Evolutionary conservation across 495 filamentous ascomycete species (phyloP).

Genomic region (Umbilicaria muhlenbergii): DNA sequence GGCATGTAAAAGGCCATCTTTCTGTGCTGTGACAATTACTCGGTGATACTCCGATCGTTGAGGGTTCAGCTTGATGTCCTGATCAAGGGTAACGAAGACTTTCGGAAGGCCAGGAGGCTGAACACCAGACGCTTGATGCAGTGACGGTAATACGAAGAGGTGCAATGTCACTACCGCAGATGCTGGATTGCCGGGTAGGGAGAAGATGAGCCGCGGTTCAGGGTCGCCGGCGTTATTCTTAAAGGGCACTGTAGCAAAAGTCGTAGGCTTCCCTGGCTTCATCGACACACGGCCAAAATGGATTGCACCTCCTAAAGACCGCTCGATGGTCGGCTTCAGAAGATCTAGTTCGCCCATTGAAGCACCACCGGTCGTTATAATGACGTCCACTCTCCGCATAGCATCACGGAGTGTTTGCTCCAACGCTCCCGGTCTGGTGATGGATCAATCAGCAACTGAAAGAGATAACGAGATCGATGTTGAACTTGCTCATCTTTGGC

Average conservation of each 20-base stretch:
- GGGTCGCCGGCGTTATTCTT: slow-evolving; percentile 32
- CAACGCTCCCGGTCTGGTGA: slow-evolving; percentile 45
- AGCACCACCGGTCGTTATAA: slow-evolving; percentile 88
- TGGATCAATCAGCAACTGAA: background rate
- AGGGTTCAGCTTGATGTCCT: slow-evolving; percentile 57
- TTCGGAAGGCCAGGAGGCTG: slow-evolving; percentile 44
- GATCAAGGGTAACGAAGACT: slow-evolving; percentile 52
- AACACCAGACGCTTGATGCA: slow-evolving; percentile 50
- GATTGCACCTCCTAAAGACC: slow-evolving; percentile 76
- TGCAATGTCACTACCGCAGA: slow-evolving; percentile 85
- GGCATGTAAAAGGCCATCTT: slow-evolving; percentile 57
- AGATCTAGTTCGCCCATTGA: slow-evolving; percentile 98
- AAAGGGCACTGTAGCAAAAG: slow-evolving; percentile 76
- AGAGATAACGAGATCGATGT: background rate
- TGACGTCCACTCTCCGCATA: slow-evolving; percentile 56
- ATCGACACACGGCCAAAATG: slow-evolving; percentile 94
- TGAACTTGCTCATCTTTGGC: slow-evolving; percentile 49
- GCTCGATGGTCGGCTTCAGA: slow-evolving; percentile 92
- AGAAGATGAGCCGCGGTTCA: slow-evolving; percentile 62
- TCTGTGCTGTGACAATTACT: slow-evolving; percentile 42
- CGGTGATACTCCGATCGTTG: slow-evolving; percentile 79
- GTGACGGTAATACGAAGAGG: slow-evolving; percentile 78
- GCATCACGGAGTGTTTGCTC: slow-evolving; percentile 61
- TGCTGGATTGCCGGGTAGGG: slow-evolving; percentile 86
- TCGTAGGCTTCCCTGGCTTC: slow-evolving; percentile 97